Evolutionary conservation across 441 rosid species (phyloP).

Genomic region (Populus hybrid): DNA sequence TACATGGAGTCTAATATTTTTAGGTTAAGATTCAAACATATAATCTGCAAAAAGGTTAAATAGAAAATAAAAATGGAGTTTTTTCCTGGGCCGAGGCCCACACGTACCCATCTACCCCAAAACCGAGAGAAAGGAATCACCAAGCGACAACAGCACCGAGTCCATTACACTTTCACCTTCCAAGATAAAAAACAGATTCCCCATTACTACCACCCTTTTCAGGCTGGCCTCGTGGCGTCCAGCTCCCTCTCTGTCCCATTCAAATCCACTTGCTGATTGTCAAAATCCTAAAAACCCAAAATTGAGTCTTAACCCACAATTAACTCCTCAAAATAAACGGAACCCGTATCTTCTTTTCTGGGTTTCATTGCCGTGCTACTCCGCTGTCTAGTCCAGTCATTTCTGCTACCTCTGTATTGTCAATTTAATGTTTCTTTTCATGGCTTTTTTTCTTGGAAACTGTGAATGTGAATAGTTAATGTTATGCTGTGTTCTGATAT

Average conservation of each 20-base stretch:
- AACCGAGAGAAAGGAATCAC: background rate
- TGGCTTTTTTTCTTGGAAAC: background rate
- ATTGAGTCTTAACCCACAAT: background rate
- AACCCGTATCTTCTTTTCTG: background rate
- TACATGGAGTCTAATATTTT: too few relatives aligned
- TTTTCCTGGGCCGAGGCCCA: background rate
- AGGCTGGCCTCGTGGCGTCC: background rate
- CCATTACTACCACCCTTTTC: background rate
- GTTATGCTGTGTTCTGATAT: background rate
- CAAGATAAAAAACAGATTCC: background rate
- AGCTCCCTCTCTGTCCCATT: background rate
- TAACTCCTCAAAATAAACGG: background rate
- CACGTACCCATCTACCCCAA: background rate
- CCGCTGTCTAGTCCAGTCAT: background rate
- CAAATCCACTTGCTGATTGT: background rate
- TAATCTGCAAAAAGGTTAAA: too few relatives aligned
- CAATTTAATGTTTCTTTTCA: background rate
- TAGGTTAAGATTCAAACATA: too few relatives aligned
- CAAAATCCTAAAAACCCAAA: background rate
- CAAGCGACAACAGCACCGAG: background rate
- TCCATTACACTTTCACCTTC: background rate
- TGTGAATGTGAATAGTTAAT: background rate
- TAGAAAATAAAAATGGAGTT: background rate
- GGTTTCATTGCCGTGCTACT: background rate
- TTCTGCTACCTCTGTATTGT: background rate